Evolutionary conservation across 257 asterid species (phyloP), one percentile per base, ranked within the genome.

Genomic region (Sherardia arvensis): DNA sequence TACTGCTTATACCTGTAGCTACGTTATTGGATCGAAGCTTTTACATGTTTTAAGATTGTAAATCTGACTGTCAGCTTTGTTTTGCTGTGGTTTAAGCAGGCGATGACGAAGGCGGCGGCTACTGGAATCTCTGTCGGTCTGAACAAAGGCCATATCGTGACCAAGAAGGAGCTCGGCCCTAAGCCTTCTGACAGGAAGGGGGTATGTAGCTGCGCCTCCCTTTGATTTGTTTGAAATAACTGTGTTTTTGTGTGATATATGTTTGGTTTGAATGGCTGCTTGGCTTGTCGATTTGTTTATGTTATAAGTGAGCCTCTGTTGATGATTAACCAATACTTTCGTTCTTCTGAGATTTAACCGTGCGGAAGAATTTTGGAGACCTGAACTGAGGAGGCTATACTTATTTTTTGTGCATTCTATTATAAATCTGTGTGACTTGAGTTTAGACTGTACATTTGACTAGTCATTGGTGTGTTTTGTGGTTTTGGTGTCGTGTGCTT

Each of bases 181-280:
- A 95, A 95, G 62, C 97, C 97, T 1, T 87, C 97, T 0, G 91
- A 75, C 27, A 79, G 97, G 77, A 87, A 90, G 80, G 97, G 97
- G 71, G 97, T 90, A 81, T 69, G 82, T 65, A 17, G 17, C n/a
- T 17, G 63, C 26, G 12, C 30, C 30, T 15, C 56, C 20, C 11
- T 49, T 2, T 2, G 22, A 27, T 26, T 27, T 0, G 15, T 9
- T 1, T 11, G 4, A 8, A n/a, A 32, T 32, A 0, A 32, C 34
- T 32, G 34, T 8, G 34, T 32, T 32, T 38, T 12, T 10, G 47
- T n/a, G n/a, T n/a, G n/a, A n/a, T n/a, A n/a, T n/a, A n/a, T n/a
- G n/a, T n/a, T n/a, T n/a, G n/a, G n/a, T 38, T 38, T 38, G 47
- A 11, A 12, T 12, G 12, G 12, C 47, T 38, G 18, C 18, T 38